Conservation (phyloP, 306 rosid species). For the Vigna radiata region DNA sequence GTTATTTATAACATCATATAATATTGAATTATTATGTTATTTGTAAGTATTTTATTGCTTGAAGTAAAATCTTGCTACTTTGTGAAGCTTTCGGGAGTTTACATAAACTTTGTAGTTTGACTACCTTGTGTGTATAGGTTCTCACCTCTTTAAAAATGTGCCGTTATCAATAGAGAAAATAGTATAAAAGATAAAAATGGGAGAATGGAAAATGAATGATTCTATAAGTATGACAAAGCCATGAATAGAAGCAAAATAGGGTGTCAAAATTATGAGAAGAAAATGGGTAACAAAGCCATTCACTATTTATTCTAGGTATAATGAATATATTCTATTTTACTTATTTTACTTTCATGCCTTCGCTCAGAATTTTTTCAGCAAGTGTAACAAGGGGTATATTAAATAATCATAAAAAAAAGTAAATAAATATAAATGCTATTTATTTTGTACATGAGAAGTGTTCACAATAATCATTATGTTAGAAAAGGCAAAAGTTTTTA, state of each 20-base stretch:
- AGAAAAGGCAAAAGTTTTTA: not conserved
- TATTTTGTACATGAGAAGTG: constrained; percentile 18
- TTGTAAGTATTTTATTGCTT: too few species aligned
- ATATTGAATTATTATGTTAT: too few species aligned
- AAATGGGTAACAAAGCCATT: constrained; percentile 1
- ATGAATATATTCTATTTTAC: constrained; percentile 26
- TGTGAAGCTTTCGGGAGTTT: too few species aligned
- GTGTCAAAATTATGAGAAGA: constrained; percentile 7
- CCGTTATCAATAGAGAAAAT: constrained; percentile 8
- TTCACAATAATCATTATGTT: not conserved
- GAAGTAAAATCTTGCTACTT: too few species aligned
- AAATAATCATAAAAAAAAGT: constrained; percentile 9
- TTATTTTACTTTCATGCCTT: constrained; percentile 18
- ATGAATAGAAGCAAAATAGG: constrained; percentile 21
- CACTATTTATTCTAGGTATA: constrained; percentile 1
- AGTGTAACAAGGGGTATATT: constrained; percentile 25
- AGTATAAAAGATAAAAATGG: constrained; percentile 26
- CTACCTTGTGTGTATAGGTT: not conserved
- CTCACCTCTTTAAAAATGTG: not conserved
- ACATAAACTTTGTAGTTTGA: too few species aligned
- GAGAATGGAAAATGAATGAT: constrained; percentile 31
- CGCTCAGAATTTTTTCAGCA: constrained; percentile 8
- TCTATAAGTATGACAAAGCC: not conserved
- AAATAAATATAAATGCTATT: constrained; percentile 11
- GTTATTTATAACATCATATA: too few species aligned